Evolutionary conservation across 1,284 basidiomycete genomes (phyloP).

Genomic region (Tylopilus orsonianus): DNA sequence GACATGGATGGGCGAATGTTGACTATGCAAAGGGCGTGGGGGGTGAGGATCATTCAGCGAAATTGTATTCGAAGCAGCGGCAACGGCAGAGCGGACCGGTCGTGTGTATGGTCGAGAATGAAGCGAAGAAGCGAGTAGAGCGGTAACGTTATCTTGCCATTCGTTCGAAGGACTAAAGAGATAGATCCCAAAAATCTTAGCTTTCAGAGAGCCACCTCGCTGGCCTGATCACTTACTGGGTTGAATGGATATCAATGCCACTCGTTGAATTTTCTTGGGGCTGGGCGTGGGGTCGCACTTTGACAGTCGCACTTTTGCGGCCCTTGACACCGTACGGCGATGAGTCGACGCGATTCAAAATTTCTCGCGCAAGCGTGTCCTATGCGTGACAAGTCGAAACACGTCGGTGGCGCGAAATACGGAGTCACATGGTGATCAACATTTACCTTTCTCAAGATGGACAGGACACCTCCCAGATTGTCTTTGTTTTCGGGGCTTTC

Average conservation of each 20-base stretch:
- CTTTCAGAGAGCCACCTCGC: not conserved
- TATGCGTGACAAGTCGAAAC: constrained; percentile 25
- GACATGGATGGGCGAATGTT: constrained; percentile 14
- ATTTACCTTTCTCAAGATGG: constrained; percentile 30
- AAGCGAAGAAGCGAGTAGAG: constrained; percentile 37
- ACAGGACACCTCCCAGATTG: constrained; percentile 20
- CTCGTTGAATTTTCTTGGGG: constrained; percentile 25
- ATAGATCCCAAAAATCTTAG: not conserved
- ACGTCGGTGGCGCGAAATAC: not conserved
- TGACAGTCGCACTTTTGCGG: constrained; percentile 40
- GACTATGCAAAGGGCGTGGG: constrained; percentile 5
- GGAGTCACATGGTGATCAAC: not conserved
- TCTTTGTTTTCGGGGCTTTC: constrained; percentile 10
- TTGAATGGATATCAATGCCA: constrained; percentile 45
- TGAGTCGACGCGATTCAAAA: constrained; percentile 72
- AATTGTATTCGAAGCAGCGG: constrained; percentile 10
- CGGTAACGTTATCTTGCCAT: constrained; percentile 70
- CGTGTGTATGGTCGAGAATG: constrained; percentile 7
- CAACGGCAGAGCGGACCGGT: not conserved
- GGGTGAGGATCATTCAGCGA: constrained; percentile 19
- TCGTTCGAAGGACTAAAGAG: constrained; percentile 67
- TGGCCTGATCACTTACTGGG: constrained; percentile 47
- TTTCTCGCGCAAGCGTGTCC: constrained; percentile 73
- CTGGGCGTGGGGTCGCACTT: constrained; percentile 28
- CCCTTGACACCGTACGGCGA: constrained; percentile 74